These are phyloP conservation scores for Agaricus blazei DNA, from an alignment of 768 basidiomycete genomes.

Conservation along the genomic window DNA sequence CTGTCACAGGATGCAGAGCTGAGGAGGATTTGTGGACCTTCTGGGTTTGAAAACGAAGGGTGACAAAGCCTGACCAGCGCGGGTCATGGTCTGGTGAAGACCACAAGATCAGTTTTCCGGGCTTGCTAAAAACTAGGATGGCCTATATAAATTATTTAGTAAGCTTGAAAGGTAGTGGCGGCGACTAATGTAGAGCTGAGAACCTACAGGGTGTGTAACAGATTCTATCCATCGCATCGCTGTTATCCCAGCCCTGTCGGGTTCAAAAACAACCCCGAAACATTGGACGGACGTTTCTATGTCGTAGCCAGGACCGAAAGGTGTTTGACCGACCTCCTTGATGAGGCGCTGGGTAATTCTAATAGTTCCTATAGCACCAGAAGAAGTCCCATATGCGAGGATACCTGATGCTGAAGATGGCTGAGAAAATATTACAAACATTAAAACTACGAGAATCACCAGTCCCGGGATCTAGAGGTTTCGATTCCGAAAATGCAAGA, in stretches of 20 bases:
- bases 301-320: conserved; percentile 29
- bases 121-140: conserved; percentile 53
- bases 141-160: conserved; percentile 28
- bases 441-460: conserved; percentile 30
- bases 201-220: conserved; percentile 32
- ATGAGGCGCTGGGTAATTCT: conserved; percentile 44
- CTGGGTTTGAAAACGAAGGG: conserved; percentile 40
- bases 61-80: conserved; percentile 46
- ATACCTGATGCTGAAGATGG: conserved; percentile 45
- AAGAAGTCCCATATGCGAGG: conserved; percentile 53
- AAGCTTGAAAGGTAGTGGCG: not conserved
- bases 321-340: conserved; percentile 15
- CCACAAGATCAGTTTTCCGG: conserved; percentile 60
- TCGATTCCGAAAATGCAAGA: conserved; percentile 59
- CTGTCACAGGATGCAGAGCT: conserved; percentile 51
- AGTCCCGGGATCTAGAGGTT: conserved; percentile 23
- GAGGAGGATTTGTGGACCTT: conserved; percentile 55
- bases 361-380: conserved; percentile 55
- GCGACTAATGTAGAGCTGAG: not conserved
- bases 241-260: conserved; percentile 43
- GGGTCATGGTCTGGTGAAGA: conserved; percentile 23
- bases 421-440: not conserved
- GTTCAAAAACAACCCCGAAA: conserved; percentile 19
- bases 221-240: conserved; percentile 53
- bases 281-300: conserved; percentile 28